phyloP scores from a whole-genome alignment of 306 rosid genomes.

The Oemleria cerasiformis region DNA sequence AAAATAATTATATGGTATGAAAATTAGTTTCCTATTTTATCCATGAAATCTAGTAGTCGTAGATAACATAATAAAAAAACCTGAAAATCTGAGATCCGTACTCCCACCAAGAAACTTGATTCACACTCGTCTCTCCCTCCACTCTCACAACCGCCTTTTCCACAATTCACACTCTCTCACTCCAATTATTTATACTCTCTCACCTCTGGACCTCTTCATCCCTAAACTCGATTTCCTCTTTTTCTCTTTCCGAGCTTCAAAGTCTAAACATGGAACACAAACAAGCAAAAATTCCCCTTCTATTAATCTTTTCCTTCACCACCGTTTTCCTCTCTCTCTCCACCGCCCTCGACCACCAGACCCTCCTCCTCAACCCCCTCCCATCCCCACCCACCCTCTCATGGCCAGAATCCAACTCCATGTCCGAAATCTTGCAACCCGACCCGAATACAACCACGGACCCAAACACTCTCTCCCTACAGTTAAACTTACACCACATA shows the following conservation, averaged over 20 bases:
- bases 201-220: background rate
- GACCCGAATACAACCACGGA: conserved; percentile 18
- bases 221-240: background rate
- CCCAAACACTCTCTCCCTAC: conserved; percentile 25
- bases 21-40: no score
- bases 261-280: conserved; percentile 40
- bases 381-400: conserved; percentile 45
- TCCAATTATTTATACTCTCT: conserved; percentile 16
- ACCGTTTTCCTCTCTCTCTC: conserved; percentile 35
- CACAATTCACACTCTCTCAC: background rate
- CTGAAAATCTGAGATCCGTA: conserved; percentile 6
- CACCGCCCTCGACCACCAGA: conserved; percentile 33
- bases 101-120: conserved; percentile 13
- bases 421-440: conserved; percentile 14
- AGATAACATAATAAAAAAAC: background rate
- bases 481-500: conserved; percentile 69
- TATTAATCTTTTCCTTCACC: conserved; percentile 25
- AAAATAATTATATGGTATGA: no score
- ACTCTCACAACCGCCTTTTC: conserved; percentile 15
- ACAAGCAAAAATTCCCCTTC: background rate
- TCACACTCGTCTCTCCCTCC: background rate
- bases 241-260: background rate
- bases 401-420: conserved; percentile 41
- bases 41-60: no score
- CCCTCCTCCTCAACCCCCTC: conserved; percentile 42